These are phyloP conservation scores for Calonectria pseudoturangicola DNA, from an alignment of 2,329 filamentous ascomycete species.

Conservation along the genomic window DNA sequence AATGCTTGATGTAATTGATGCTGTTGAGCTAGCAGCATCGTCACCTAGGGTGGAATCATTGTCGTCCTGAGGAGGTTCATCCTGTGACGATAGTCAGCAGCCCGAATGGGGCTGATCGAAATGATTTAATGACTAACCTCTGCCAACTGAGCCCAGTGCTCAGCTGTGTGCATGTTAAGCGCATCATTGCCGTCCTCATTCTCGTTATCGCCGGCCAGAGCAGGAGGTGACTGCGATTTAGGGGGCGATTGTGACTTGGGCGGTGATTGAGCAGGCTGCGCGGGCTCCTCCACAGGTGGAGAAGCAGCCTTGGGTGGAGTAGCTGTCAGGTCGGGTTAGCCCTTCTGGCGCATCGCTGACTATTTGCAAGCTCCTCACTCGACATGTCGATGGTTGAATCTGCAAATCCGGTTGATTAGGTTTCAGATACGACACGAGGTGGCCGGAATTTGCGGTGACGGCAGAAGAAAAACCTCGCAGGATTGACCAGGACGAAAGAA, in stretches of 20 bases:
- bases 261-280: neutral
- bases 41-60: constrained; percentile 45
- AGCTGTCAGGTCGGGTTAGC: neutral
- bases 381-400: constrained; percentile 6
- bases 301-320: constrained; percentile 1
- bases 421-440: constrained; percentile 1
- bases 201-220: neutral
- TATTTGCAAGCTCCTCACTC: neutral
- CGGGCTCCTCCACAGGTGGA: constrained; percentile 2
- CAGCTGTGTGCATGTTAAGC: neutral
- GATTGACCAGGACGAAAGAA: constrained; percentile 5
- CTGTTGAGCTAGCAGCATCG: constrained; percentile 46
- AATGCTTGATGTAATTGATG: constrained; percentile 50
- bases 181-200: neutral
- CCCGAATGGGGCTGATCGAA: no score
- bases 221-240: constrained; percentile 2
- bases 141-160: constrained; percentile 15
- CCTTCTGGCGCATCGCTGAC: neutral
- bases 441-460: neutral
- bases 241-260: neutral
- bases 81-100: neutral
- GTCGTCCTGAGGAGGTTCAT: constrained; percentile 21
- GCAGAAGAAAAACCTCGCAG: constrained; percentile 15
- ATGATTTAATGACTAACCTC: neutral
- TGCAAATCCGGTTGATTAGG: neutral